Percentiles rank a stretch among this genome's conserved stretches.
These are phyloP conservation scores for Pichia cephalocereana DNA, from an alignment of 805 yeast species.

Conservation along the genomic window DNA sequence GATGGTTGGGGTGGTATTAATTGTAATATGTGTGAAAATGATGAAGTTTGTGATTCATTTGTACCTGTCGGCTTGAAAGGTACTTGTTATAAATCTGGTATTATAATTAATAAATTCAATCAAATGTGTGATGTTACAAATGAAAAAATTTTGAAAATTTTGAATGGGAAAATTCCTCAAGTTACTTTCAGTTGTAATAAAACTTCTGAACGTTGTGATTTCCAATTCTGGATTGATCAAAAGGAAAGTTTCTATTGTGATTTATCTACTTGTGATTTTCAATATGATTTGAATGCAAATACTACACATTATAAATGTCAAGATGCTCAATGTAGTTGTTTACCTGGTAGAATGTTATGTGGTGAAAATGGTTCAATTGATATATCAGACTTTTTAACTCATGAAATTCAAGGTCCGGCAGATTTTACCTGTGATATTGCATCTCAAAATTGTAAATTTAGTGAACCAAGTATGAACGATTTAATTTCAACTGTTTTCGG, in stretches of 20 bases:
- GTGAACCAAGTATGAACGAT: conserved; percentile 95
- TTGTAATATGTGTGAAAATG: conserved; percentile 75
- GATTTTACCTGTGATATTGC: conserved; percentile 72
- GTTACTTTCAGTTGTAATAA: conserved; percentile 85
- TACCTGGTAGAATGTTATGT: conserved; percentile 89
- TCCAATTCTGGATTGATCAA: conserved; percentile 95
- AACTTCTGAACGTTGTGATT: conserved; percentile 58
- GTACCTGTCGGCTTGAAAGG: conserved; percentile 80
- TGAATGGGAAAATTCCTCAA: conserved; percentile 78
- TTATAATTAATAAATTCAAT: conserved; percentile 67
- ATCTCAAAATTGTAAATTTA: conserved; percentile 59
- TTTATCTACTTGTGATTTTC: conserved; percentile 60
- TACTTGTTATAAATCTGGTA: conserved; percentile 82
- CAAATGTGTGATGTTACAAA: conserved; percentile 96
- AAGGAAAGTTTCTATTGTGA: conserved; percentile 88
- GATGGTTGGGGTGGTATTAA: conserved; percentile 93
- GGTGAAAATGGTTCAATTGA: conserved; percentile 93
- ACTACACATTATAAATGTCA: conserved; percentile 72
- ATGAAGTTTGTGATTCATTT: conserved; percentile 72
- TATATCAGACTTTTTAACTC: conserved; percentile 83
- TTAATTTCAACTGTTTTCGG: conserved; percentile 87
- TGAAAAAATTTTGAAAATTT: conserved; percentile 69
- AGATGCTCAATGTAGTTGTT: conserved; percentile 73
- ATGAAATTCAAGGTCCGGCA: conserved; percentile 90
- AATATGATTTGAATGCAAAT: conserved; percentile 52